These are phyloP conservation scores for Trichophyton rubrum DNA, from an alignment of 2,329 filamentous ascomycete genomes.

Conservation along the genomic window DNA sequence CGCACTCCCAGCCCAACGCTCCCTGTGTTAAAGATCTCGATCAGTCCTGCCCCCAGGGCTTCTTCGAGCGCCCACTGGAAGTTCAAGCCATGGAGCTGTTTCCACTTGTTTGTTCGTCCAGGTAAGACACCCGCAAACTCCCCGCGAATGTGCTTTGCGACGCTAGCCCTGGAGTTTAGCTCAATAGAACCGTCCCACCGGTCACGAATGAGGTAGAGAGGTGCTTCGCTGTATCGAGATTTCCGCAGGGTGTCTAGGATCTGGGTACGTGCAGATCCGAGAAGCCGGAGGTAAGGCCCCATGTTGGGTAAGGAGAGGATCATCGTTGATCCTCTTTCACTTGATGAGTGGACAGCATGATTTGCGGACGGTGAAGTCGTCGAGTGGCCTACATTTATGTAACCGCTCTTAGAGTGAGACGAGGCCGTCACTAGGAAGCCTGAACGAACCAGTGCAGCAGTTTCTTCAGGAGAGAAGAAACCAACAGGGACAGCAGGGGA, in stretches of 20 bases:
- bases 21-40: conserved; percentile 52
- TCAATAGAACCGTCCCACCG: conserved; percentile 52
- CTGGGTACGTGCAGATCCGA: conserved; percentile 43
- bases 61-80: conserved; percentile 52
- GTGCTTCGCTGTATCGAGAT: conserved; percentile 42
- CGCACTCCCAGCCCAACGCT: conserved; percentile 47
- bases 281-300: conserved; percentile 47
- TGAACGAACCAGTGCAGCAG: conserved; percentile 37
- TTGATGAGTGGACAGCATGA: conserved; percentile 2
- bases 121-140: conserved; percentile 45
- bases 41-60: conserved; percentile 46
- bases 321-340: conserved; percentile 23
- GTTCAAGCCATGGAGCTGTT: conserved; percentile 44
- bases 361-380: conserved; percentile 12
- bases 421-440: conserved; percentile 45
- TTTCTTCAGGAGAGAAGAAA: conserved; percentile 36
- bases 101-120: conserved; percentile 52
- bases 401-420: conserved; percentile 25
- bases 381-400: conserved; percentile 32
- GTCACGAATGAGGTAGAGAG: conserved; percentile 43
- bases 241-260: conserved; percentile 42
- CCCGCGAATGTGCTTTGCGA: conserved; percentile 43
- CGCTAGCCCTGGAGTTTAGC: conserved; percentile 28
- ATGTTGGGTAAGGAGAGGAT: conserved; percentile 48
- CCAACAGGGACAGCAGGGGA: conserved; percentile 35